Evolutionary conservation across 202 grass and related monocot genomes (phyloP).

Genomic region (Elaeis oleifera): DNA sequence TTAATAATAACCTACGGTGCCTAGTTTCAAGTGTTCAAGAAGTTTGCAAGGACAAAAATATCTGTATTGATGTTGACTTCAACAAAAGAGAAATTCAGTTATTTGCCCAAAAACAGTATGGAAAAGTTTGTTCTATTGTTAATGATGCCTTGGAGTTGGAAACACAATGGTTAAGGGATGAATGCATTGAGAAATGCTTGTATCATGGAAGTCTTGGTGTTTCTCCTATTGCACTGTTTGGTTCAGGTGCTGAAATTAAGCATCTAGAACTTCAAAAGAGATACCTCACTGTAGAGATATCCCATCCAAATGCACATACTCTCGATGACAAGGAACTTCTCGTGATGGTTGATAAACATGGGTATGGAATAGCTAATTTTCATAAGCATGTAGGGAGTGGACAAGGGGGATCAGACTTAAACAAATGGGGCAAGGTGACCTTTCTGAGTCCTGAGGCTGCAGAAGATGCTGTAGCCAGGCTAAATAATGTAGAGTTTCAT

Average conservation of each 20-base stretch:
- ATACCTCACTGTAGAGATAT: slow-evolving; percentile 61
- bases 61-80: slow-evolving; percentile 66
- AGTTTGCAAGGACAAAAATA: slow-evolving; percentile 53
- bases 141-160: slow-evolving; percentile 53
- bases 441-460: slow-evolving; percentile 72
- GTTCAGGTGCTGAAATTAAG: slow-evolving; percentile 90
- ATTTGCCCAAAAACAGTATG: slow-evolving; percentile 61
- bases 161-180: slow-evolving; percentile 48
- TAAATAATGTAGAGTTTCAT: slow-evolving; percentile 64
- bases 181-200: slow-evolving; percentile 63
- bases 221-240: slow-evolving; percentile 60
- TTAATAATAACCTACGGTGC: slow-evolving; percentile 56
- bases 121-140: slow-evolving; percentile 39
- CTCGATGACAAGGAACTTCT: slow-evolving; percentile 77
- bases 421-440: slow-evolving; percentile 76
- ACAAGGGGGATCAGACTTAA: slow-evolving; percentile 27
- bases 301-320: slow-evolving; percentile 54
- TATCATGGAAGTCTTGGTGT: slow-evolving; percentile 41
- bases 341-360: slow-evolving; percentile 46
- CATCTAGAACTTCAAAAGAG: slow-evolving; percentile 83
- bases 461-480: slow-evolving; percentile 48
- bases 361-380: slow-evolving; percentile 46
- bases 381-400: slow-evolving; percentile 34
- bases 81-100: slow-evolving; percentile 44
- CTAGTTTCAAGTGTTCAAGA: slow-evolving; percentile 45